Percentiles rank a stretch among this genome's conserved stretches.
Evolutionary conservation across 2,329 filamentous ascomycete species (phyloP).

Genomic region (Colletotrichum musicola): DNA sequence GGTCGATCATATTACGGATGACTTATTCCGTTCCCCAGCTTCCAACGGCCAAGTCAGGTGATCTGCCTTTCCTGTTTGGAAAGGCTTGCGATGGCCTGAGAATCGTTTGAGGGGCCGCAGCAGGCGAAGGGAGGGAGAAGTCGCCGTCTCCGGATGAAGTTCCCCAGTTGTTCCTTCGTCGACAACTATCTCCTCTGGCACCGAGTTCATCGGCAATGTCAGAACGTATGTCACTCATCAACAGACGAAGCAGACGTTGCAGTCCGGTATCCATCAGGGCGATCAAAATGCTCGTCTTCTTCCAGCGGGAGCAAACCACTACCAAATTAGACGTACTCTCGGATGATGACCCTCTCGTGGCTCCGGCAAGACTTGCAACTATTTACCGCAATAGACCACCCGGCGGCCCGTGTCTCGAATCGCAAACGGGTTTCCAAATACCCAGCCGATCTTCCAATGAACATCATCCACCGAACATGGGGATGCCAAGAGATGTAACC

Average conservation of each 20-base stretch:
- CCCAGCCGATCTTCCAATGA: conserved; percentile 19
- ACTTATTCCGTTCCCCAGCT: neutral
- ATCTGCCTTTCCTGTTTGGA: conserved; percentile 10
- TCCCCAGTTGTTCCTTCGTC: neutral
- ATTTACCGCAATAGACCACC: conserved; percentile 12
- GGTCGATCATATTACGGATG: neutral
- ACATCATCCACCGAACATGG: conserved; percentile 13
- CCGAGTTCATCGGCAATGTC: neutral
- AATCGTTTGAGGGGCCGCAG: neutral
- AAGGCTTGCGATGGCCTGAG: conserved; percentile 8
- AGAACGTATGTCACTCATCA: neutral
- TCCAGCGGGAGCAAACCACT: neutral
- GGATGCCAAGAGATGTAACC: conserved; percentile 30
- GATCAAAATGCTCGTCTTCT: conserved; percentile 13
- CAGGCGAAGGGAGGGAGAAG: neutral
- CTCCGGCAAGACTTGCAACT: conserved; percentile 23
- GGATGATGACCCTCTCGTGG: conserved; percentile 1
- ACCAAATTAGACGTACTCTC: conserved; percentile 6
- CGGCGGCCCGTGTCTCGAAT: conserved; percentile 17
- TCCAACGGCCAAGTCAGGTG: neutral
- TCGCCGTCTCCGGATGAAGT: conserved; percentile 5
- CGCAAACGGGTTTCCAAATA: conserved; percentile 15
- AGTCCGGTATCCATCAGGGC: conserved; percentile 1
- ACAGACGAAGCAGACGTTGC: conserved; percentile 16
- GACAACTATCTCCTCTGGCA: neutral